Evolutionary conservation across 768 basidiomycete species (phyloP).

Genomic region (Lepiota venenata): DNA sequence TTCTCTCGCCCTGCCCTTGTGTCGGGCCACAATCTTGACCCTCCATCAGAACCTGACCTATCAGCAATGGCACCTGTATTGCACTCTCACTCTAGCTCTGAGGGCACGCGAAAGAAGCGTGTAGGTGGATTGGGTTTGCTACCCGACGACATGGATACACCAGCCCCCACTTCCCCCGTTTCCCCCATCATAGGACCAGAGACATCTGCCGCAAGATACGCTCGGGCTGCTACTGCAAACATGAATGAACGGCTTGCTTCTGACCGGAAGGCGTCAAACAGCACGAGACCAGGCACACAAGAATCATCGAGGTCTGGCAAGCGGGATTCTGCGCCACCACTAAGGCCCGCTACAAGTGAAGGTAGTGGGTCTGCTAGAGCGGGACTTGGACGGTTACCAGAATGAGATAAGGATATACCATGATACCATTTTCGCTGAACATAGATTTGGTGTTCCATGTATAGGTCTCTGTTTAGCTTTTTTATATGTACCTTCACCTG

Average conservation of each 20-base stretch:
- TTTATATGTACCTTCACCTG: no score
- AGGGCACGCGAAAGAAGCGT: background rate
- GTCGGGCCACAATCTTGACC: background rate
- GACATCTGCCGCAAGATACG: background rate
- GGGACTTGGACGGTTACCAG: background rate
- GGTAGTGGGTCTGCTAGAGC: background rate
- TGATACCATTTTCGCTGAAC: no score
- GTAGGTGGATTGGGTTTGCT: background rate
- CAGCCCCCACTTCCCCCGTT: background rate
- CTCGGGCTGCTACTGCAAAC: background rate
- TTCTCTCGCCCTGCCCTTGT: conserved; percentile 15
- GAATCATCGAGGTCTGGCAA: background rate
- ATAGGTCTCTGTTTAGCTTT: no score
- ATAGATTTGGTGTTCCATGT: no score
- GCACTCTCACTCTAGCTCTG: background rate
- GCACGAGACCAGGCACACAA: background rate
- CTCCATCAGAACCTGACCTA: background rate
- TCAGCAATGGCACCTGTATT: background rate
- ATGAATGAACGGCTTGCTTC: background rate
- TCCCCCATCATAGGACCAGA: background rate
- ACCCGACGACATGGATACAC: background rate
- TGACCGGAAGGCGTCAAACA: background rate
- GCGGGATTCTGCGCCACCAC: background rate
- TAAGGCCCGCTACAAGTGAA: background rate
- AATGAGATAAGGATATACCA: background rate